Percentiles rank a stretch among this genome's conserved stretches.
phyloP scores from a whole-genome alignment of 305 asterid species.

The Andrographis paniculata region DNA sequence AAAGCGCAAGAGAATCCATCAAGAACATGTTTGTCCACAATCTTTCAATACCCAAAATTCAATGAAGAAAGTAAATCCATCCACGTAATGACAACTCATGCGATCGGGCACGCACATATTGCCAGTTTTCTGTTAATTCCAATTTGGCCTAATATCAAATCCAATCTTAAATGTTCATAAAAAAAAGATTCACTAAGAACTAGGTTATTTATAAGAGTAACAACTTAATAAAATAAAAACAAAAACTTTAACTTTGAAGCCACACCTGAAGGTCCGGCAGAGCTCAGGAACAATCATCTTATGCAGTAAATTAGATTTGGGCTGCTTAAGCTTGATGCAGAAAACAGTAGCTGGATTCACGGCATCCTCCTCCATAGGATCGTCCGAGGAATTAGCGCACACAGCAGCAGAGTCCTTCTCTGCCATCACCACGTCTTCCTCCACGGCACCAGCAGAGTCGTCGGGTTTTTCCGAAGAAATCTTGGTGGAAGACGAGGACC shows the following conservation, averaged over 20 bases:
- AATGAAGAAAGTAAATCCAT: no score
- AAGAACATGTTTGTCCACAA: no score
- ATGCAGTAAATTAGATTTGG: constrained; percentile 63
- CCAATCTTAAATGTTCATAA: no score
- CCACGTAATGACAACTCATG: no score
- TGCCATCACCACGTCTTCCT: constrained; percentile 38
- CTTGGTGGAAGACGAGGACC: constrained; percentile 34
- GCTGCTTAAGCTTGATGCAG: constrained; percentile 76
- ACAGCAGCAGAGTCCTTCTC: constrained; percentile 34
- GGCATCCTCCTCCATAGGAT: constrained; percentile 55
- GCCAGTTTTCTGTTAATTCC: no score
- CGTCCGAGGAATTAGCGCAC: constrained; percentile 33
- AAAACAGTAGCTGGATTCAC: constrained; percentile 62
- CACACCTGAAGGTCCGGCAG: constrained; percentile 89
- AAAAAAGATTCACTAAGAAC: no score
- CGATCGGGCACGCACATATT: no score
- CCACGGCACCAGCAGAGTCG: constrained; percentile 30
- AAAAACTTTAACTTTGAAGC: constrained; percentile 10
- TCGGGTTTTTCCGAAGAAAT: constrained; percentile 24
- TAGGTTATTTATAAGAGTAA: no score
- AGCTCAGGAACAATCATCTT: constrained; percentile 99
- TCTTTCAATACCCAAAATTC: no score
- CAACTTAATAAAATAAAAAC: no score
- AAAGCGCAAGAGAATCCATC: no score
- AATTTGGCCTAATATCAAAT: no score